Percentiles rank a stretch among this genome's conserved stretches.
Conservation (phyloP, 106 monocot species). For the Apostasia ramifera region DNA sequence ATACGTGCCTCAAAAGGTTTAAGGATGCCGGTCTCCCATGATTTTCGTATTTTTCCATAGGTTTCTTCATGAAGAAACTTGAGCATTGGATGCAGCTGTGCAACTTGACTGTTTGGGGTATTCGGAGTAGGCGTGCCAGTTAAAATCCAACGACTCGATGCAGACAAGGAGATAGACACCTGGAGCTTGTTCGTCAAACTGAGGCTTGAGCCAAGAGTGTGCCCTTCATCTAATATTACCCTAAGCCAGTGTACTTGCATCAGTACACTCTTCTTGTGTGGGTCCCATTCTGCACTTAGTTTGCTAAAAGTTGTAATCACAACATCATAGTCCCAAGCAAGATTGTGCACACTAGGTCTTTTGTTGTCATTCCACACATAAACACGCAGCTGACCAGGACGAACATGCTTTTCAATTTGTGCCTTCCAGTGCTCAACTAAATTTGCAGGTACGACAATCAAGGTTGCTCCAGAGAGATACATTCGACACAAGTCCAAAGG, state of each 20-base stretch:
- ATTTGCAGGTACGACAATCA: constrained; percentile 88
- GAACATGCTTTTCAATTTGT: constrained; percentile 72
- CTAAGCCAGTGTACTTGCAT: constrained; percentile 95
- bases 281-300: constrained; percentile 88
- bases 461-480: constrained; percentile 83
- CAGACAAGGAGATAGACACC: constrained; percentile 79
- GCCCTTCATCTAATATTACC: constrained; percentile 92
- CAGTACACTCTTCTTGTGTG: constrained; percentile 61
- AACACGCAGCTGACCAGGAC: constrained; percentile 58
- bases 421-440: constrained; percentile 94
- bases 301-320: constrained; percentile 91
- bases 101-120: constrained; percentile 86
- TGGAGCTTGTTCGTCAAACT: constrained; percentile 91
- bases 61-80: constrained; percentile 94
- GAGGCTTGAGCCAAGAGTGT: constrained; percentile 93
- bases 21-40: constrained; percentile 80
- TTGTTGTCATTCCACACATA: constrained; percentile 65
- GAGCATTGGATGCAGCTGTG: constrained; percentile 89
- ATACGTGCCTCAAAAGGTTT: constrained; percentile 81
- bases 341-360: constrained; percentile 58
- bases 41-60: constrained; percentile 69
- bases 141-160: constrained; percentile 88
- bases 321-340: constrained; percentile 98
- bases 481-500: constrained; percentile 55
- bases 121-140: constrained; percentile 98